Evolutionary conservation across 208 protist species (phyloP), one percentile per base, ranked within the genome.

Genomic region (Trypanosoma vivax): DNA sequence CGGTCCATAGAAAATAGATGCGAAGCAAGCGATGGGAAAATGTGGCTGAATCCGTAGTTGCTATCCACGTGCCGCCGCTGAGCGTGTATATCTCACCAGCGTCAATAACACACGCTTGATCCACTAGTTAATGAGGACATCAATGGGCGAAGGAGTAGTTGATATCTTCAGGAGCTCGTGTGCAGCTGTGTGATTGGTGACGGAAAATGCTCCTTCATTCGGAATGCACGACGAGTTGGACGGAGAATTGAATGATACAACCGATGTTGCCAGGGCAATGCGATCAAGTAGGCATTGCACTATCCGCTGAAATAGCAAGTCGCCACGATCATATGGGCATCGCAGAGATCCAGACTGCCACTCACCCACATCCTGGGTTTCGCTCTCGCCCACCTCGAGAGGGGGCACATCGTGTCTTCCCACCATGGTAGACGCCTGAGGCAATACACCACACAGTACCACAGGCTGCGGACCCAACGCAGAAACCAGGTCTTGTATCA

Each of bases 161-260:
- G 86, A 79, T 18, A 94, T 42, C 45, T 76, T 74, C 13, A 91
- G 70, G 37, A 94, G 56, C 35, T 84, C 77, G 59, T 90, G 65
- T 29, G 81, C 80, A 5, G 76, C 68, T 13, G 35, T 62, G 35
- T 55, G 60, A 34, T 69, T 80, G 13, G 57, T 70, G 37, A 31
- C 34, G 1, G 63, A 59, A n/a, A 54, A 48, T 57, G 56, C 43
- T 21, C 39, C 37, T 18, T 13, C 19, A 31, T 10, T 30, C 18
- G 19, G 14, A 33, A 1, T 14, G 1, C 21, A 19, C 4, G 3
- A 10, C 18, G 50, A 30, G 5, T 7, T 38, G 1, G 16, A 24
- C 4, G 30, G 10, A 1, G 39, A n/a, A 5, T 5, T 19, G 27
- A 43, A 24, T 0, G 34, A 30, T 14, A 50, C 19, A 0, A 24